Evolutionary conservation across 2,329 filamentous ascomycete species (phyloP).

Genomic region (Lojkania enalia): DNA sequence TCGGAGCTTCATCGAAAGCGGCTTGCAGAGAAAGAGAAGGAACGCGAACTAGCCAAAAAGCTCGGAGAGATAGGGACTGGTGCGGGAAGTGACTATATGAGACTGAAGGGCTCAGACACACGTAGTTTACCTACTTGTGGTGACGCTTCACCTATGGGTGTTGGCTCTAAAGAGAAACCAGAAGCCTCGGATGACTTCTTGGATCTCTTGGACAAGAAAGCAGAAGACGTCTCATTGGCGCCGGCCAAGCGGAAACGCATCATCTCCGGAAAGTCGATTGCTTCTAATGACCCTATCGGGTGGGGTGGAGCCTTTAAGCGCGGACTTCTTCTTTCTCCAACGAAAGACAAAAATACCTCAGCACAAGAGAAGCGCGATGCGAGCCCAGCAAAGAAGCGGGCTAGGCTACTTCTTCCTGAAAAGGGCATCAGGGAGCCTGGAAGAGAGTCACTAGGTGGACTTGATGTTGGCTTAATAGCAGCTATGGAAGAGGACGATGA

Average conservation of each 20-base stretch:
- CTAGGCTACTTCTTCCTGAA: conserved; percentile 51
- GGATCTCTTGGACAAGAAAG: conserved; percentile 50
- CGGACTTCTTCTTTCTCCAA: conserved; percentile 44
- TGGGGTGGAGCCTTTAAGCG: conserved; percentile 53
- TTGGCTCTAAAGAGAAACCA: conserved; percentile 21
- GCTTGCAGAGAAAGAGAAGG: conserved; percentile 69
- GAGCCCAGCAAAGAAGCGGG: conserved; percentile 53
- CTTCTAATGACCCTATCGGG: conserved; percentile 47
- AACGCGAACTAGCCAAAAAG: conserved; percentile 71
- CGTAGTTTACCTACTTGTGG: conserved; percentile 24
- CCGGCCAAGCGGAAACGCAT: conserved; percentile 50
- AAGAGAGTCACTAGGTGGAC: conserved; percentile 48
- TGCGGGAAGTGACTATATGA: conserved; percentile 73
- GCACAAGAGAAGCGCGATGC: conserved; percentile 33
- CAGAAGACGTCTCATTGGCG: conserved; percentile 46
- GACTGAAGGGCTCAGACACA: conserved; percentile 31
- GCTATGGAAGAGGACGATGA: conserved; percentile 50
- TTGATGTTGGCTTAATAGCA: conserved; percentile 40
- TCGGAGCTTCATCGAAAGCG: conserved; percentile 68
- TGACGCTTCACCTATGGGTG: conserved; percentile 20
- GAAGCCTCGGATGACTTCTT: conserved; percentile 36
- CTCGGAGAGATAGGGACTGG: conserved; percentile 66
- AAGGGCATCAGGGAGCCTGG: conserved; percentile 56
- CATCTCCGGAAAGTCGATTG: conserved; percentile 34
- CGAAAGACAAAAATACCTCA: conserved; percentile 30